phyloP scores from a whole-genome alignment of 345 rosid genomes.

The Hibiscus tridactylites region DNA sequence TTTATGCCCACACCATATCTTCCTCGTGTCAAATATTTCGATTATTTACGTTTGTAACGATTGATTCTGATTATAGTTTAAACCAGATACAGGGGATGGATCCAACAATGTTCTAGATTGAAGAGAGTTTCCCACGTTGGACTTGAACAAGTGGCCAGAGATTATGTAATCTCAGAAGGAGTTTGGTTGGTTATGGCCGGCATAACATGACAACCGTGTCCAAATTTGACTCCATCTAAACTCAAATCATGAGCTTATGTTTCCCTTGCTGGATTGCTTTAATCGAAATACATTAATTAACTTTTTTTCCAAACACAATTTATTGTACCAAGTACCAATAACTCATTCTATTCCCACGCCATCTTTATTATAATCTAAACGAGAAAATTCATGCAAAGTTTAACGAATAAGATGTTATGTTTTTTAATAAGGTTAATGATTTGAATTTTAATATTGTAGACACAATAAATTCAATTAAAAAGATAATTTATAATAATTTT shows the following conservation, averaged over 20 bases:
- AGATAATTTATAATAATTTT: no score
- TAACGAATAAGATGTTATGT: no score
- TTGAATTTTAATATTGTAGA: no score
- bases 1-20: not conserved
- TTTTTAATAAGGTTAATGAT: no score
- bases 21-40: no score
- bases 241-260: conserved; percentile 2
- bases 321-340: not conserved
- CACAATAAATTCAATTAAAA: no score
- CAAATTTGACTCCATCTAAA: conserved; percentile 8
- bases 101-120: conserved; percentile 13
- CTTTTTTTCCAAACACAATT: not conserved
- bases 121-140: conserved; percentile 12
- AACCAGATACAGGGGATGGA: not conserved
- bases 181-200: not conserved
- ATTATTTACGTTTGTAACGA: no score
- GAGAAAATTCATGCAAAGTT: no score
- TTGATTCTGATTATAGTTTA: no score
- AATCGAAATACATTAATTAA: not conserved
- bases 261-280: not conserved
- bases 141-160: not conserved
- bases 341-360: not conserved
- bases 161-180: not conserved
- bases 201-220: conserved; percentile 8
- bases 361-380: not conserved